Base-by-base conservation (phyloP, 1,284 basidiomycete genomes). In the Puccinia horiana region DNA sequence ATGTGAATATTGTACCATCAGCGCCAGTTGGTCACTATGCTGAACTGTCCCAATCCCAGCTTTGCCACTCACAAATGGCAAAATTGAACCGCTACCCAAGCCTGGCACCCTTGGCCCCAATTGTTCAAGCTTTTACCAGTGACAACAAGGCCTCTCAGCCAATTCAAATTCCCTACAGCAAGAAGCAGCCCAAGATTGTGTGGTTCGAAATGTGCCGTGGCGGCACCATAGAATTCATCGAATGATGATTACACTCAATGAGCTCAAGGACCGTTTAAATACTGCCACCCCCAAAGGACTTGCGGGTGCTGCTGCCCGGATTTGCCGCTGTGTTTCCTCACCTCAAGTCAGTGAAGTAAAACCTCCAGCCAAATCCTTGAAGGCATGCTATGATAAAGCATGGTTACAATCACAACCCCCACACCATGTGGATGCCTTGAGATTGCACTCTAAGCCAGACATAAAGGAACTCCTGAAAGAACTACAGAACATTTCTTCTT, bases 101-200 rank as follows among this genome's bases (percentile, higher is more conserved):
- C 20, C 44, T 75, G 32, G 9, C 9, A 26, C 14, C 3, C 16
- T 56, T 75, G 49, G 32, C 32, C 11, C 73, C 73, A 16, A 56
- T 75, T 56, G 49, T 75, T 23, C 14, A 75, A 75, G 73, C 73
- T 26, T 52, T 23, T 42, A 32, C 26, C 52, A 75, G 73, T 37
- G 73, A 75, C 26, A 52, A 35, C 6, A 49, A 75, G 32, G 32
- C 49, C 32, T 32, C 44, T 5, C 67, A 70, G 42, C 8, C 67
- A 14, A 70, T 70, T 47, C 67, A 70, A 70, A 70, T 20, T 29
- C 42, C 67, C 14, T 70, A 70, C 35, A 3, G 32, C 18, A 35
- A 70, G 67, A 42, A 70, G 35, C 14, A 70, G 40, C 67, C 67
- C 14, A 75, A 75, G 40, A 29, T 32, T 75, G 73, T 58, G 40